Evolutionary conservation across 176 grass and related monocot genomes (phyloP), one percentile per base, ranked within the genome.

Genomic region (Echinochloa phyllopogon): DNA sequence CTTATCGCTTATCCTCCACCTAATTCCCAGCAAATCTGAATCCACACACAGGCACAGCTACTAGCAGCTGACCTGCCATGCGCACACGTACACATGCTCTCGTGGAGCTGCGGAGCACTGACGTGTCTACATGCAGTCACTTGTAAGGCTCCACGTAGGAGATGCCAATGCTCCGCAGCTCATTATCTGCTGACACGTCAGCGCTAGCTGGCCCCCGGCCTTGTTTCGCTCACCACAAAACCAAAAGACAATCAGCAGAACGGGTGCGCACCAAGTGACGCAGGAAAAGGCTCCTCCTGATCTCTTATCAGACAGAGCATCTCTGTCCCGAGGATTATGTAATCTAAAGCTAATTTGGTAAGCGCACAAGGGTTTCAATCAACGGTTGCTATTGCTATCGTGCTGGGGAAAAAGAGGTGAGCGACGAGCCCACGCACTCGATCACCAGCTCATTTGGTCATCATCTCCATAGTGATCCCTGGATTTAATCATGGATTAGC

Each of bases 291-390:
- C 23, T 76, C 77, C 51, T 69, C 24, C 36, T 23, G 72, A 38
- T 81, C 15, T 77, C 87, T 62, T 70, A 82, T 86, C 78, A 76
- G 71, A 62, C 78, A 76, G 51, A 51, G 9, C 53, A 80, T 67
- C 66, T 52, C 43, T 65, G 83, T 63, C 78, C 47, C 9, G 17
- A 3, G 25, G 77, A 85, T 76, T 63, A 70, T 84, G 69, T 66
- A 23, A 84, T 39, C 27, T 73, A 88, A 85, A 85, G 61, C 57
- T 56, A 66, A 53, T 89, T 76, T 58, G 88, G 88, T 86, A 83
- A 78, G 79, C 88, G 79, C 88, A 82, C 65, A 86, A 81, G 38
- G 38, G 48, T 69, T 59, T 70, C 21, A 57, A 65, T 41, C 25
- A 55, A 62, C 71, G 14, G 76, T 61, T 63, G 45, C 15, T 64